phyloP scores from a whole-genome alignment of 2,329 filamentous ascomycete genomes.

The Chlorencoelia australis region DNA sequence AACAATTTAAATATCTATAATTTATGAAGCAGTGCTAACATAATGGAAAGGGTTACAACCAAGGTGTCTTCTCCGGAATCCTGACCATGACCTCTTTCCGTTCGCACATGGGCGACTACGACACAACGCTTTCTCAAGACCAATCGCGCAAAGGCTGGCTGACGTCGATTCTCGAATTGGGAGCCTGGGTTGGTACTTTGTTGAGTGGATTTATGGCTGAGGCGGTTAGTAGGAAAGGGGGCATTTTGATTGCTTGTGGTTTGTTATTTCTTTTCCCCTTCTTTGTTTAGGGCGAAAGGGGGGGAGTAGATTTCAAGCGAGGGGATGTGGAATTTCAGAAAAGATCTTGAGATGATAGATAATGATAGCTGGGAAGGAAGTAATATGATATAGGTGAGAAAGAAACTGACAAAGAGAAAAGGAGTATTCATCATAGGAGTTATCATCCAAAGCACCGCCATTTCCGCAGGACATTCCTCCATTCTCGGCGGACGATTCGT shows the following conservation, averaged over 20 bases:
- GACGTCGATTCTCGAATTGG: conserved; percentile 62
- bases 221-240: conserved; percentile 56
- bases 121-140: conserved; percentile 34
- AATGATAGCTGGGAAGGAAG: neutral
- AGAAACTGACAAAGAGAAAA: neutral
- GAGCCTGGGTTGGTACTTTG: conserved; percentile 66
- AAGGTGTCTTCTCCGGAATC: conserved; percentile 68
- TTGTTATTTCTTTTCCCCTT: conserved; percentile 15
- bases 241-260: conserved; percentile 52
- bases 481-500: conserved; percentile 66
- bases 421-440: conserved; percentile 59
- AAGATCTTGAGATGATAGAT: too few relatives aligned
- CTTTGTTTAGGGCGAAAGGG: too few relatives aligned
- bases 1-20: too few relatives aligned
- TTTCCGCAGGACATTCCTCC: conserved; percentile 42
- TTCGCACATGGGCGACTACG: conserved; percentile 44
- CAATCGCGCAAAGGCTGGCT: conserved; percentile 49
- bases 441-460: conserved; percentile 54
- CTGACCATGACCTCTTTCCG: conserved; percentile 46
- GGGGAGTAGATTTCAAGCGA: too few relatives aligned
- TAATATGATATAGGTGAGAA: neutral
- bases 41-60: conserved; percentile 50
- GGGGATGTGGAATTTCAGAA: too few relatives aligned
- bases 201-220: conserved; percentile 65
- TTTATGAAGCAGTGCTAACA: too few relatives aligned